Evolutionary conservation across 306 rosid genomes (phyloP), one percentile per base, ranked within the genome.

Genomic region (Cicer chorassanicum): DNA sequence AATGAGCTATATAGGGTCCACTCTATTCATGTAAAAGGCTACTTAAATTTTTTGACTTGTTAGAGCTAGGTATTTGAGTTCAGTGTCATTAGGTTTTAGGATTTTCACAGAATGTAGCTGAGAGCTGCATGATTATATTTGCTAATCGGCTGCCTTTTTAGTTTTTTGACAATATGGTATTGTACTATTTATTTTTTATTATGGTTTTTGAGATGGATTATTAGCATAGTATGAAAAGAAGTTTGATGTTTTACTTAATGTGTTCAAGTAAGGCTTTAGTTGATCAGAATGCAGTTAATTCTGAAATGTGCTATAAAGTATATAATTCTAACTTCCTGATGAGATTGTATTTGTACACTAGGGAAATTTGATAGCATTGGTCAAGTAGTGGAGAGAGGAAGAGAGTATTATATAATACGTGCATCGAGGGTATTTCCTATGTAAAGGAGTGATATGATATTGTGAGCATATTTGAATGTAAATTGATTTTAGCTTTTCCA

Each of bases 21-120:
- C 8, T 73, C 8, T 39, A 68, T 65, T 36, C 9, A 39, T 65
- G 24, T 45, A 38, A 8, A 7, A 11, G 45, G 63, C 62, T 40
- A 66, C 50, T 66, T 65, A 42, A 50, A 10, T 43, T 65, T 76
- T 80, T 76, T 80, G 49, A 64, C 46, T 72, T 43, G 14, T 72
- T 49, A 57, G 57, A 29, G 65, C 68, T 45, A 12, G 67, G 68
- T 77, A 42, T 80, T 79, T 40, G 48, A 49, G 19, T 1, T 70
- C 24, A 46, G 73, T 45, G 48, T 54, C 41, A 55, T 62, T 40
- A 34, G 50, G 54, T 63, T 64, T 49, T 64, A 79, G 83, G 63
- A 60, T 63, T 75, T 48, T 43, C 60, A 50, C 65, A 54, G 14
- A 13, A 9, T 24, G 46, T 64, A 65, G 36, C 36, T 34, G 68